These are phyloP conservation scores for Mycena citricolor DNA, from an alignment of 1,284 basidiomycete species.

Conservation along the genomic window DNA sequence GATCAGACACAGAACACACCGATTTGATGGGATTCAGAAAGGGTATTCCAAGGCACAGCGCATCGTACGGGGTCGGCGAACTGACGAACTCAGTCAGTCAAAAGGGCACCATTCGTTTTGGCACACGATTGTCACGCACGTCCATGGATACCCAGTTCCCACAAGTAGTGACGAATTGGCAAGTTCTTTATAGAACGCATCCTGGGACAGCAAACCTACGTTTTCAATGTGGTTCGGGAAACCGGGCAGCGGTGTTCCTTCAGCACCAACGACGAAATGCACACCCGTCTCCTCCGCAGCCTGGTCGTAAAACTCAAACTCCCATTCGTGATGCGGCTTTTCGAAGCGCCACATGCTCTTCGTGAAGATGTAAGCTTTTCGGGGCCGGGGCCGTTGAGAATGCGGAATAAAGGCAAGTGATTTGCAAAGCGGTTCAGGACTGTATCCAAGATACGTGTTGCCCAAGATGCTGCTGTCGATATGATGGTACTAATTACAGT, in stretches of 20 bases:
- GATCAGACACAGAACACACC: slow-evolving; percentile 27
- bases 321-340: slow-evolving; percentile 18
- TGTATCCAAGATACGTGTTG: slow-evolving; percentile 38
- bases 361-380: slow-evolving; percentile 33
- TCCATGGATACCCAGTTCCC: not conserved
- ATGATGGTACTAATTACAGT: not conserved
- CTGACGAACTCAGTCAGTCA: not conserved
- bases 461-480: slow-evolving; percentile 17
- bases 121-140: not conserved
- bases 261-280: not conserved
- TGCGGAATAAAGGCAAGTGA: slow-evolving; percentile 26
- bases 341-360: slow-evolving; percentile 33
- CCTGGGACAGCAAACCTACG: slow-evolving; percentile 4
- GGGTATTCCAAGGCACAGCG: slow-evolving; percentile 40
- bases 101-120: too few relatives aligned
- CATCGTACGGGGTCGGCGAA: slow-evolving; percentile 37
- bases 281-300: slow-evolving; percentile 8
- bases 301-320: slow-evolving; percentile 12
- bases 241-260: not conserved
- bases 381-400: slow-evolving; percentile 25
- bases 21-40: slow-evolving; percentile 38
- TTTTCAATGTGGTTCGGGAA: slow-evolving; percentile 6
- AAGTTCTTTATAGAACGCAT: slow-evolving; percentile 3
- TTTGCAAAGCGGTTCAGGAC: slow-evolving; percentile 33
- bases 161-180: not conserved